Base-by-base conservation (phyloP, 108 stramenopile species). In the Discostella stelligeroides region DNA sequence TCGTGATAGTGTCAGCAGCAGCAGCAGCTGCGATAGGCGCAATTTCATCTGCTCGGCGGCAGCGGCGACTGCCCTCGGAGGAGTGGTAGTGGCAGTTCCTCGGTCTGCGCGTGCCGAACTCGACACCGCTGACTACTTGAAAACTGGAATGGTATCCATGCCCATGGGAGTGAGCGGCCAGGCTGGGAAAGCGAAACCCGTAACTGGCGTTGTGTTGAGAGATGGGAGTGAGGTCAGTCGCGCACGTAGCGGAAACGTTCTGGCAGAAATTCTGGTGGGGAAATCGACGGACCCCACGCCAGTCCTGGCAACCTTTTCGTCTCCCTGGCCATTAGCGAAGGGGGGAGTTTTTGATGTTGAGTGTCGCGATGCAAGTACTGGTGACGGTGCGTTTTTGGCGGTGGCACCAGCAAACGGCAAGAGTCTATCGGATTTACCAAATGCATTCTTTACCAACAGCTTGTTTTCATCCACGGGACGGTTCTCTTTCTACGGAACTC, bases 121-220 rank as follows among this genome's bases (percentile, higher is more conserved):
- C 55, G 73, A 84, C 57, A 78, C 83, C 2, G 86, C 86, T 10
- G 55, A 67, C 28, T 89, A 75, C 68, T 54, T 89, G 25, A 54
- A 61, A 49, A 70, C 80, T 0, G 88, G 88, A n/a, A 51, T 64
- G 29, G 89, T 84, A 0, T 37, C 80, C 4, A 72, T 75, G 66
- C 89, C 89, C 18, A 89, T 89, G 88, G 85, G 85, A 25, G 88
- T 89, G 9, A 65, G 66, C 23, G 70, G 81, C 14, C 88, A 89
- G 63, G 85, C 88, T 1, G 88, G 88, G 13, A 89, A 89, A 66
- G 73, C 74, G 62, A 68, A 78, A 39, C 88, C 88, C 17, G 66
- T 75, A 45, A 89, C 88, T 1, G 85, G 85, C 24, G 77, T 89
- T 5, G 66, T 83, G 3, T 57, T 89, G 8, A 68, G 87, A 27